Evolutionary conservation across 1,139 yeast species (phyloP).

Genomic region (Yamadazyma kanchanaburiensis): DNA sequence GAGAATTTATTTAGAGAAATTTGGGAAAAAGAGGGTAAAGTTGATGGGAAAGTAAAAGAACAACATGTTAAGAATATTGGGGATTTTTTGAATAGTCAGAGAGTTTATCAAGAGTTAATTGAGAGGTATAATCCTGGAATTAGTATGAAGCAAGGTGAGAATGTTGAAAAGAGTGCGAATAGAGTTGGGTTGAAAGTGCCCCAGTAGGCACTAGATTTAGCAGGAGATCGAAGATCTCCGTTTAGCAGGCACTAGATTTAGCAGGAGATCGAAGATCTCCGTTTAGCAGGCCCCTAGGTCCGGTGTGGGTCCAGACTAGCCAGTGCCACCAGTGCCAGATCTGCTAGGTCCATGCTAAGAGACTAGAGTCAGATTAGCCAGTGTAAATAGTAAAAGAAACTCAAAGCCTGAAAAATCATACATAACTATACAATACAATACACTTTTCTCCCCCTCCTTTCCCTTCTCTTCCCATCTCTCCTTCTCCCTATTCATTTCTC

Average conservation of each 20-base stretch:
- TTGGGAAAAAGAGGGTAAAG: conserved; percentile 14
- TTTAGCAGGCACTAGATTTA: not conserved
- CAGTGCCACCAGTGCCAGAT: no score
- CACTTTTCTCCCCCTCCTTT: no score
- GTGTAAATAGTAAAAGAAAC: no score
- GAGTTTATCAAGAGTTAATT: conserved; percentile 72
- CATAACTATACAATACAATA: no score
- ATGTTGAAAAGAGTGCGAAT: conserved; percentile 74
- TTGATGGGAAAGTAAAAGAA: conserved; percentile 13
- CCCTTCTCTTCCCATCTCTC: no score
- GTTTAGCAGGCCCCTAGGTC: not conserved
- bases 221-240: not conserved
- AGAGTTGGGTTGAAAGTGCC: conserved; percentile 67
- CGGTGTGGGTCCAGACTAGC: no score
- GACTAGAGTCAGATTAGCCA: no score
- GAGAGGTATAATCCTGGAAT: conserved; percentile 88
- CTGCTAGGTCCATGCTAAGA: no score
- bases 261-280: no score
- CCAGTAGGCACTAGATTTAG: conserved; percentile 8
- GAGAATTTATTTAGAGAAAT: conserved; percentile 22
- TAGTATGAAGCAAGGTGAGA: conserved; percentile 72
- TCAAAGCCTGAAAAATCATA: no score
- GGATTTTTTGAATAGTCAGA: conserved; percentile 64
- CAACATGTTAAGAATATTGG: conserved; percentile 46
- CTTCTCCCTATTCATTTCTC: no score